Evolutionary conservation across 768 basidiomycete species (phyloP).

Genomic region (Leccinellum rugosiceps): DNA sequence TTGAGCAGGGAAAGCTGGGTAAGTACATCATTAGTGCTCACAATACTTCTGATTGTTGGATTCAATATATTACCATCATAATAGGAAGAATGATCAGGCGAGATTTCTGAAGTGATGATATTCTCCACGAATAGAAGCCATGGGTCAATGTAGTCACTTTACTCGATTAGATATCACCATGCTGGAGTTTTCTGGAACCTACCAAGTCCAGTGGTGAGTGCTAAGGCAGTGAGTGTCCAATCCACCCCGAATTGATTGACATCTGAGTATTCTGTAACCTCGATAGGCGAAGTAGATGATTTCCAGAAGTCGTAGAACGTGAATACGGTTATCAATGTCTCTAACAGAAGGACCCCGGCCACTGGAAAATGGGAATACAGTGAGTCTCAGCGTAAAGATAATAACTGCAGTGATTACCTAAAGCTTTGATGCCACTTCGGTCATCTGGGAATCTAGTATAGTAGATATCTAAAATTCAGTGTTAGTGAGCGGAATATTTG

Average conservation of each 20-base stretch:
- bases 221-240: not conserved
- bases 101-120: conserved; percentile 7
- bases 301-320: conserved; percentile 14
- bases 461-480: not conserved
- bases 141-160: conserved; percentile 5
- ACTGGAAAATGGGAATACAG: conserved; percentile 17
- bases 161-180: not conserved
- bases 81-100: conserved; percentile 3
- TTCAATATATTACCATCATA: conserved; percentile 13
- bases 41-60: not conserved
- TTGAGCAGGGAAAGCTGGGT: conserved; percentile 23
- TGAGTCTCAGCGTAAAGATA: not conserved
- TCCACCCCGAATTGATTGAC: not conserved
- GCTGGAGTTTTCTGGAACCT: not conserved
- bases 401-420: not conserved
- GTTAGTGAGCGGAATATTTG: not conserved
- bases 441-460: not conserved
- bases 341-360: conserved; percentile 10
- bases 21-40: not conserved
- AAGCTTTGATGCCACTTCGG: not conserved
- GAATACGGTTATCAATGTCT: conserved; percentile 10
- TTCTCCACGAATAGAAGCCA: conserved; percentile 23
- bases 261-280: too few species aligned
- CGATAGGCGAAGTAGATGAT: not conserved
- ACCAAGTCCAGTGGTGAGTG: conserved; percentile 17